A percentile compares a stretch with the other conserved stretches of the same genome.
Evolutionary conservation across 352 stramenopile species (phyloP).

Genomic region (Globisporangium recalcitrans): DNA sequence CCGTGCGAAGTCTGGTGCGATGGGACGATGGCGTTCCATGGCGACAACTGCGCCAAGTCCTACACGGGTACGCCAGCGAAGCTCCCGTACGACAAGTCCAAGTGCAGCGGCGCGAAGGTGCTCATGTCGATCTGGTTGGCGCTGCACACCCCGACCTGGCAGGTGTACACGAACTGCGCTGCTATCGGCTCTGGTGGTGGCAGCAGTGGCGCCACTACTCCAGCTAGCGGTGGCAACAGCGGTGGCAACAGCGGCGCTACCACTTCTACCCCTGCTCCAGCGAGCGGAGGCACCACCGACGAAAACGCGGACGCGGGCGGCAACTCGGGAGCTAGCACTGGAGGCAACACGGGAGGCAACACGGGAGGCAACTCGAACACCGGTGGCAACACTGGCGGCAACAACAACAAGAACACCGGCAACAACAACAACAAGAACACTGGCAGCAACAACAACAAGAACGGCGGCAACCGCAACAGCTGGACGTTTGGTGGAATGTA

Average conservation of each 20-base stretch:
- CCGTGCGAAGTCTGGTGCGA: neutral
- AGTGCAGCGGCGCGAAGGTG: slow-evolving; percentile 32
- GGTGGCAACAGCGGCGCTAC: neutral
- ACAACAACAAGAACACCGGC: neutral
- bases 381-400: neutral
- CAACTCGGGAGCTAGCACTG: neutral
- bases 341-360: neutral
- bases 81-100: slow-evolving; percentile 36
- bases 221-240: neutral
- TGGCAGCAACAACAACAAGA: neutral
- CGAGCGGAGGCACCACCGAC: neutral
- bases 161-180: slow-evolving; percentile 21
- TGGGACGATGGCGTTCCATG: neutral
- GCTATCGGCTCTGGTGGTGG: neutral
- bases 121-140: slow-evolving; percentile 36
- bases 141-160: slow-evolving; percentile 31
- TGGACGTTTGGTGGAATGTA: slow-evolving; percentile 7
- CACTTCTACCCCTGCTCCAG: too few species aligned
- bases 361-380: neutral
- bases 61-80: slow-evolving; percentile 31
- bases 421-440: slow-evolving; percentile 10
- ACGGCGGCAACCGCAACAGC: neutral
- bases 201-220: neutral
- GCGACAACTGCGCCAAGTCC: neutral
- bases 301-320: neutral